A percentile compares a stretch with the other conserved stretches of the same genome.
These are phyloP conservation scores for Chara braunii DNA, from an alignment of 139 green algal species.

Conservation along the genomic window DNA sequence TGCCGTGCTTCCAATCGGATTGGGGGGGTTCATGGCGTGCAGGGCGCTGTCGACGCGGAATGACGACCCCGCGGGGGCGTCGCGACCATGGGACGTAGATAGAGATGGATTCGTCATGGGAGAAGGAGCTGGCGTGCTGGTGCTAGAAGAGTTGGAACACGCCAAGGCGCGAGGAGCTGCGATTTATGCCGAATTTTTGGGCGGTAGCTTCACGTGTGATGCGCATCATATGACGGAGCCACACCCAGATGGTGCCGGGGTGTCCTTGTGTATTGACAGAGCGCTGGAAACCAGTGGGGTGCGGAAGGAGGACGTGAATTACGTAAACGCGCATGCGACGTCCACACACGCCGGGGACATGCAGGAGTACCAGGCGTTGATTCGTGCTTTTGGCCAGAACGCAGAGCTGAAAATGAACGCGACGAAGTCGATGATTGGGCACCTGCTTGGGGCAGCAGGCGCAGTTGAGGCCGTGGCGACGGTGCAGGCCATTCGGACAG, in stretches of 20 bases:
- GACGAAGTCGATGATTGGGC: slow-evolving; percentile 97
- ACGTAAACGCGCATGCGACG: slow-evolving; percentile 97
- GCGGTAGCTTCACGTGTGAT: slow-evolving; percentile 90
- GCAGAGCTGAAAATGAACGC: slow-evolving; percentile 85
- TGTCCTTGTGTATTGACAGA: slow-evolving; percentile 24
- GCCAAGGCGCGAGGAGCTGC: slow-evolving; percentile 47
- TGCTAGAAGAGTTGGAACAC: slow-evolving; percentile 36
- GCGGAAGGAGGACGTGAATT: slow-evolving; percentile 74
- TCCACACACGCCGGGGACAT: slow-evolving; percentile 92
- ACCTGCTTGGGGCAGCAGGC: slow-evolving; percentile 90
- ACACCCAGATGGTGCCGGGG: slow-evolving; percentile 59
- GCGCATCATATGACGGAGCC: slow-evolving; percentile 99
- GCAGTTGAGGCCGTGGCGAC: slow-evolving; percentile 88
- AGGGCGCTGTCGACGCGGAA: slow-evolving; percentile 84
- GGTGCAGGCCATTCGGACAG: slow-evolving; percentile 85
- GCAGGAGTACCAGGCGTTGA: slow-evolving; percentile 63
- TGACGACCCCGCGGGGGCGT: slow-evolving; percentile 80
- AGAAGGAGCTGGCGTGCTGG: slow-evolving; percentile 89
- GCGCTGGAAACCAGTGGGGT: slow-evolving; percentile 20
- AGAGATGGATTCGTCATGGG: slow-evolving; percentile 99
- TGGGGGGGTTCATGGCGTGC: slow-evolving; percentile 96
- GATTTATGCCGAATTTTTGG: slow-evolving; percentile 86
- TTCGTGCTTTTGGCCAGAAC: slow-evolving; percentile 21
- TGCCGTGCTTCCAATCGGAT: slow-evolving; percentile 82
- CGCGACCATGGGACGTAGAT: slow-evolving; percentile 85